Base-by-base conservation (phyloP, 495 filamentous ascomycete species). In the Penicillium egyptiacum region DNA sequence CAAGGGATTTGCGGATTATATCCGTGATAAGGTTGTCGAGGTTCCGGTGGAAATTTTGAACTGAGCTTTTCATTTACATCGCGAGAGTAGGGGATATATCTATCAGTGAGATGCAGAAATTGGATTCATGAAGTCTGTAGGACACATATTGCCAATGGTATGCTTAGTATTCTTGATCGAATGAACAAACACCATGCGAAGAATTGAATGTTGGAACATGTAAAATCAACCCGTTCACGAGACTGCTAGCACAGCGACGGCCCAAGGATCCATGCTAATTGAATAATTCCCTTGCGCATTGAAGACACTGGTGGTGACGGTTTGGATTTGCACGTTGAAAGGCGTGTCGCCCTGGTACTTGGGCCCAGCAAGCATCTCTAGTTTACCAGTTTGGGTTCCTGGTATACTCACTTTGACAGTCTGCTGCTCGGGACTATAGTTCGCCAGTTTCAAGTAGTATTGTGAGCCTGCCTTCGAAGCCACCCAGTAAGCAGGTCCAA, bases 401-500 rank as follows among this genome's bases (percentile, higher is more conserved):
- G 63, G 62, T 30, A 75, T 57, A 9, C 48, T 66, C 20, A 70
- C 54, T 9, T 55, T 57, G 3, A 75, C 63, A 4, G 56, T 68
- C 41, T 67, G 64, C 11, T 58, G 42, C 0, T 64, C 46, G 2
- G 54, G 23, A 10, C 69, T 67, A 51, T 61, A 75, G 53, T 68
- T 72, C 26, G 67, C 75, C 52, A 63, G 52, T 62, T 77, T 76
- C 23, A 78, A 43, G 30, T 63, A 64, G 30, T 72, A 67, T 8
- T 67, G 66, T 4, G 61, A 62, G 1, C 70, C 63, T 20, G 63
- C 71, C 17, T 65, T 70, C 10, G 79, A 73, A 6, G 83, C 83
- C 3, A 83, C 84, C 66, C 80, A 88, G 69, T 83, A 89, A 0
- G 83, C 61, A 0, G 86, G 86, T 6, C 76, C 75, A 65, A 84